These are phyloP conservation scores for Cryptococcus depauperatus DNA, from an alignment of 1,284 basidiomycete species.

Conservation along the genomic window DNA sequence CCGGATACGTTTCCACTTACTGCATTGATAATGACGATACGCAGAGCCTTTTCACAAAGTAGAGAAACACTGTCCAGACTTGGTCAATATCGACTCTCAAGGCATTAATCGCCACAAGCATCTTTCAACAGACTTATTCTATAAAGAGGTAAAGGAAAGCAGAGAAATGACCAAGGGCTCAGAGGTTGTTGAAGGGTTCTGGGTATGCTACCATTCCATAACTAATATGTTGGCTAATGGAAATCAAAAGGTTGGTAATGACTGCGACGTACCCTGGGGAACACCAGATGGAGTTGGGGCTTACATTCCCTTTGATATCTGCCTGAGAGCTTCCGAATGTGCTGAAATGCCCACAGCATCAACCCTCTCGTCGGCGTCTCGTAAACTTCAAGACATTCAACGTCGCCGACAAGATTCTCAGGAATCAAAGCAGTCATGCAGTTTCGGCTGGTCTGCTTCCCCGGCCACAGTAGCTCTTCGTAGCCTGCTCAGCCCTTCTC, in stretches of 20 bases:
- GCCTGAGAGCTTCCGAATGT: constrained; percentile 41
- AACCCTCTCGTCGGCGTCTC: constrained; percentile 19
- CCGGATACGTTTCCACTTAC: too few relatives aligned
- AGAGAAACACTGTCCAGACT: constrained; percentile 47
- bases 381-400: constrained; percentile 30
- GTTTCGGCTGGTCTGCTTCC: constrained; percentile 26
- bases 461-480: constrained; percentile 40
- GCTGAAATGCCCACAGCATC: constrained; percentile 39
- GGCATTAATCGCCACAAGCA: constrained; percentile 43
- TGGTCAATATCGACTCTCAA: constrained; percentile 50
- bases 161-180: constrained; percentile 59
- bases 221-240: neutral
- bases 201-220: constrained; percentile 32
- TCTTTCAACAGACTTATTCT: constrained; percentile 48
- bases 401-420: constrained; percentile 12
- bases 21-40: too few relatives aligned
- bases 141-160: constrained; percentile 40
- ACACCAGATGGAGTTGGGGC: constrained; percentile 33
- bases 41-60: constrained; percentile 52
- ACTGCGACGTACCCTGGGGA: constrained; percentile 42
- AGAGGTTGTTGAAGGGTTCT: constrained; percentile 60
- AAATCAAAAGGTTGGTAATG: constrained; percentile 34
- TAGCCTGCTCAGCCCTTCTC: constrained; percentile 33
- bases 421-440: neutral
- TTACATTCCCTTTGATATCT: constrained; percentile 34